Evolutionary conservation across 1,139 yeast genomes (phyloP).

Genomic region (Kodamaea sp.): DNA sequence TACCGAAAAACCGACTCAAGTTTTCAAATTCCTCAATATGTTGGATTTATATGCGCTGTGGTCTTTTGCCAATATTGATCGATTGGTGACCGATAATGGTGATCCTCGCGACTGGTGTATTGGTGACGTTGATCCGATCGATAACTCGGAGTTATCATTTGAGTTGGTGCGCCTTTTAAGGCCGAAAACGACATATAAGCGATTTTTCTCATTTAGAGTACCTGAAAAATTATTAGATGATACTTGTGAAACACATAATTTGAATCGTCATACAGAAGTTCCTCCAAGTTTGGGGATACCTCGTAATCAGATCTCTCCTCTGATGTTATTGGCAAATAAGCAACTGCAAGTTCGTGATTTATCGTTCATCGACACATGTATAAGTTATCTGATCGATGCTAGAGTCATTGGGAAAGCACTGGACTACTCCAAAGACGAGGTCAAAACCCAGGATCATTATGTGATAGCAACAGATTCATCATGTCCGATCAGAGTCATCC

Average conservation of each 20-base stretch:
- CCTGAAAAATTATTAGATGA: constrained; percentile 40
- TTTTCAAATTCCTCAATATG: constrained; percentile 41
- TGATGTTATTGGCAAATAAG: constrained; percentile 21
- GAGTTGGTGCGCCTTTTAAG: constrained; percentile 31
- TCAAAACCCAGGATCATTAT: constrained; percentile 27
- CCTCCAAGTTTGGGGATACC: constrained; percentile 40
- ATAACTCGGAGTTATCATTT: constrained; percentile 30
- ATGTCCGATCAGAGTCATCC: constrained; percentile 37
- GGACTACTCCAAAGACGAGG: constrained; percentile 23
- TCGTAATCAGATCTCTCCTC: constrained; percentile 14
- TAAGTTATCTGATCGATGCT: constrained; percentile 37
- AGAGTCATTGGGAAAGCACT: constrained; percentile 42
- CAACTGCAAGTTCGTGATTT: constrained; percentile 29
- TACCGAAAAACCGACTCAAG: constrained; percentile 23
- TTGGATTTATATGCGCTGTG: constrained; percentile 46
- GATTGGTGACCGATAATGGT: constrained; percentile 44
- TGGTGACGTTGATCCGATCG: constrained; percentile 46
- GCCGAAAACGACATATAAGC: constrained; percentile 32
- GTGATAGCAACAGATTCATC: constrained; percentile 36
- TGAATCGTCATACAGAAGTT: constrained; percentile 32
- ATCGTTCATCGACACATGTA: constrained; percentile 32
- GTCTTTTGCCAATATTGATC: constrained; percentile 45
- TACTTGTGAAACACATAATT: constrained; percentile 34
- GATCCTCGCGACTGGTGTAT: constrained; percentile 51
- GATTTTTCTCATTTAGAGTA: constrained; percentile 41